phyloP scores from a whole-genome alignment of 2,329 filamentous ascomycete species.

The Colletotrichum simmondsii region DNA sequence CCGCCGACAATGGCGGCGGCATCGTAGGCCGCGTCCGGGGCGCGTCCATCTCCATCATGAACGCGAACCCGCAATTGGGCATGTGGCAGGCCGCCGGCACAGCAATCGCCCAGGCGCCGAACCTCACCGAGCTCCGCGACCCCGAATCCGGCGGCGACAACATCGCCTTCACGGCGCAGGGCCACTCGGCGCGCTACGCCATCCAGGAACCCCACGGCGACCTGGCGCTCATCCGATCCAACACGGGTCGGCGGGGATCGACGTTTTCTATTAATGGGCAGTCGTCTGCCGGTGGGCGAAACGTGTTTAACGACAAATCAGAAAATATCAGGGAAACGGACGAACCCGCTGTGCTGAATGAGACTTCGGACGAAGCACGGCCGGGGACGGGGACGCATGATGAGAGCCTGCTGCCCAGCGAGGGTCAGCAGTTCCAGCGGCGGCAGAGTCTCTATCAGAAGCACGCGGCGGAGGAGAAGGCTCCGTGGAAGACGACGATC shows the following conservation, averaged over 20 bases:
- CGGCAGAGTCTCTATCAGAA: conserved; percentile 37
- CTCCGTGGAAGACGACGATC: conserved; percentile 39
- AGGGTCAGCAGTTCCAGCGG: conserved; percentile 24
- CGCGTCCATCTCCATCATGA: conserved; percentile 41
- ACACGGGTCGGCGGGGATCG: conserved; percentile 30
- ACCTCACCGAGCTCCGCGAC: conserved; percentile 42
- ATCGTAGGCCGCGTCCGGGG: conserved; percentile 40
- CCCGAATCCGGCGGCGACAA: conserved; percentile 40
- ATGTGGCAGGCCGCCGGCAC: conserved; percentile 45
- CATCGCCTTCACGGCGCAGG: conserved; percentile 42
- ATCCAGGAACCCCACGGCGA: conserved; percentile 38
- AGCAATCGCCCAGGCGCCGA: conserved; percentile 43
- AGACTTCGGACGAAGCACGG: not conserved
- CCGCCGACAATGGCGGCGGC: conserved; percentile 18
- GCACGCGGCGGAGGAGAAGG: conserved; percentile 38
- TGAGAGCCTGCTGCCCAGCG: not conserved
- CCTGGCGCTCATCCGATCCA: conserved; percentile 37
- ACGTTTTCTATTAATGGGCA: conserved; percentile 23
- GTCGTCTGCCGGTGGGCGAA: not conserved
- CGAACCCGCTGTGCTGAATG: not conserved
- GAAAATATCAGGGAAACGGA: not conserved
- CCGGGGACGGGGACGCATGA: not conserved
- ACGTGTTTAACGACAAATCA: conserved; percentile 2
- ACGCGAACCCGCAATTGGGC: conserved; percentile 42
- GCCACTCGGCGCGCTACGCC: conserved; percentile 42